A percentile compares a stretch with the other conserved stretches of the same genome.
phyloP scores from a whole-genome alignment of 768 basidiomycete genomes.

The Cytidiella melzeri region DNA sequence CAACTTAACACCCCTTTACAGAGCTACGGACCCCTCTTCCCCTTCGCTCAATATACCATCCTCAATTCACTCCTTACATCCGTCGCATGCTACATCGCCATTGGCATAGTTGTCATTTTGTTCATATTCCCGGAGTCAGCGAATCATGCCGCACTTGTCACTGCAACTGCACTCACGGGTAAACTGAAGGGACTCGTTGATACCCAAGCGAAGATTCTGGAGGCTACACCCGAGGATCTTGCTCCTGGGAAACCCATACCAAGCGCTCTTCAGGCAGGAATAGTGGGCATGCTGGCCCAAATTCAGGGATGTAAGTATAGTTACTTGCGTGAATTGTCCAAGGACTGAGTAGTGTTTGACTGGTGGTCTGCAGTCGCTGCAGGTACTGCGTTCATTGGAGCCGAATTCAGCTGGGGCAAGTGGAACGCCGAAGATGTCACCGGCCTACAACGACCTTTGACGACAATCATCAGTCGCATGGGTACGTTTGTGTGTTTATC shows the following conservation, averaged over 20 bases:
- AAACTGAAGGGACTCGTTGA: conserved; percentile 25
- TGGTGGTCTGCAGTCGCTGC: neutral
- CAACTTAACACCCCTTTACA: conserved; percentile 20
- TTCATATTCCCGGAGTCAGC: conserved; percentile 50
- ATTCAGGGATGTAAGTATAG: conserved; percentile 25
- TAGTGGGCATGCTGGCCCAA: conserved; percentile 19
- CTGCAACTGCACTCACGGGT: conserved; percentile 25
- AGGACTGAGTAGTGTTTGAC: neutral
- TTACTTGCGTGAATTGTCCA: neutral
- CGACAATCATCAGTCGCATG: conserved; percentile 29
- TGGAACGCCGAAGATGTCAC: conserved; percentile 41
- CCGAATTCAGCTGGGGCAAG: conserved; percentile 39
- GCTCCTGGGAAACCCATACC: conserved; percentile 16
- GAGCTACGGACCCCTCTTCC: conserved; percentile 46
- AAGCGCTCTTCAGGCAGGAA: conserved; percentile 16
- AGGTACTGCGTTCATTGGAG: conserved; percentile 33
- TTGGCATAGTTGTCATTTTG: conserved; percentile 37
- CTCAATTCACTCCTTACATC: conserved; percentile 39
- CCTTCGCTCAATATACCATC: conserved; percentile 37
- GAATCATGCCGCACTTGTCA: conserved; percentile 33
- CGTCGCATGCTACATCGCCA: conserved; percentile 40
- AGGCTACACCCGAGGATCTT: conserved; percentile 17
- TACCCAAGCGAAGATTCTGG: conserved; percentile 29
- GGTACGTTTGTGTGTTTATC: conserved; percentile 20
- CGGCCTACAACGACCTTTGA: conserved; percentile 30